Base-by-base conservation (phyloP, 805 yeast genomes). In the Torulaspora microellipsoides region DNA sequence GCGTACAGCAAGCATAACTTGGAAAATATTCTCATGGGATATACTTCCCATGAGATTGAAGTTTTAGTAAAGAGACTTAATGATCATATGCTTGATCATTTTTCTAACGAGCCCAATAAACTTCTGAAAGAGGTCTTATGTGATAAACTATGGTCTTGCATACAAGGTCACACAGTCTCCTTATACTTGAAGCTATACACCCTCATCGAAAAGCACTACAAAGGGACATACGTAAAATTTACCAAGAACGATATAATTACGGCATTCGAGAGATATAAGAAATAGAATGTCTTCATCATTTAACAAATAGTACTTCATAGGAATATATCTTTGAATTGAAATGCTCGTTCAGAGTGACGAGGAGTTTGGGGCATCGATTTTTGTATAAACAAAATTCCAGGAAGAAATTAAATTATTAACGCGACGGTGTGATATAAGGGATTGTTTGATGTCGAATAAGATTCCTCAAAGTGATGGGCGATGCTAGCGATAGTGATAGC, bases 81-180 rank as follows among this genome's bases (percentile, higher is more conserved):
- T 37, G 65, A 69, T 36, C 77, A 78, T 36, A 73, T 90, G 42
- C 75, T 75, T 27, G 66, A 69, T 40, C 85, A 85, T 54, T 77
- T 80, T 47, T 49, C 53, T 6, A 47, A 51, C 3, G 58, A 56
- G n/a, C 58, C 47, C 17, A 46, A 53, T 4, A 52, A 50, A 14
- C 38, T 48, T 9, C 42, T 60, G 27, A 52, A 46, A 20, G 72
- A 69, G 37, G 78, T 73, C 35, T 59, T 86, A 32, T 65, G 80
- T 31, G 79, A 76, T 31, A 77, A 74, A 55, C 71, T 87, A 43
- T 83, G 95, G 93, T 69, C 73, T 12, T 80, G 84, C 14, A 65
- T 85, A 45, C 87, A 83, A 52, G 80, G 78, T 15, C 78, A 79
- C 49, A 81, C 80, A 52, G 74, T 77, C 15, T 70, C 73, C 6